A percentile compares a stretch with the other conserved stretches of the same genome.
phyloP scores from a whole-genome alignment of 2,329 filamentous ascomycete genomes.

The Hypoxylon sp. region DNA sequence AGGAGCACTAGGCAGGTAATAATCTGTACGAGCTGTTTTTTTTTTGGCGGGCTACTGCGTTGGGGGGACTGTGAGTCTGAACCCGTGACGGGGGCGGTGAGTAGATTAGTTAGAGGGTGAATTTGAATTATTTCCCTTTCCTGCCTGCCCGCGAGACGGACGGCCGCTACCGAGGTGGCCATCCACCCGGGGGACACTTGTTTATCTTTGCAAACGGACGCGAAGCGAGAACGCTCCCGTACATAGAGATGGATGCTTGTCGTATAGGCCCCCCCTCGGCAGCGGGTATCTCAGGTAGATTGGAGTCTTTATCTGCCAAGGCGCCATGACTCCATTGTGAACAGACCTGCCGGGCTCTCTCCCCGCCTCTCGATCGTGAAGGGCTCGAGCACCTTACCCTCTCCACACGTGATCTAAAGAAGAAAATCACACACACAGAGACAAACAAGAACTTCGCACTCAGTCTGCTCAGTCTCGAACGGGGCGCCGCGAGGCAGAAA shows the following conservation, averaged over 20 bases:
- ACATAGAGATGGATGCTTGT: conserved; percentile 6
- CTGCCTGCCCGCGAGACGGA: conserved; percentile 39
- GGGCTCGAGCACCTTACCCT: conserved; percentile 18
- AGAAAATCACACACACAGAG: not conserved
- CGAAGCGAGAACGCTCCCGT: conserved; percentile 10
- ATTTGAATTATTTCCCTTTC: conserved; percentile 2
- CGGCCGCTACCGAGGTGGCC: conserved; percentile 42
- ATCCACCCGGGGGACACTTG: conserved; percentile 26
- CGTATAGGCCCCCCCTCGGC: conserved; percentile 7
- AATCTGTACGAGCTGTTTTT: conserved; percentile 6
- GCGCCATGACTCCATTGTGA: conserved; percentile 21
- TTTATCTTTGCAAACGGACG: conserved; percentile 34
- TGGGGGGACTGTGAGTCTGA: conserved; percentile 10
- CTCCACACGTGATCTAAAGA: conserved; percentile 15
- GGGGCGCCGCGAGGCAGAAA: conserved; percentile 26
- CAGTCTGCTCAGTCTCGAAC: conserved; percentile 19
- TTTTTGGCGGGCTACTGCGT: conserved; percentile 12
- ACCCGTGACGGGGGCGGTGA: conserved; percentile 32
- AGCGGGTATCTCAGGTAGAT: conserved; percentile 22
- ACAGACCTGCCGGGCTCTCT: not conserved
- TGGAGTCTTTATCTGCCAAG: conserved; percentile 30
- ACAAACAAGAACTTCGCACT: conserved; percentile 7
- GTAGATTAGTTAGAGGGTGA: conserved; percentile 1
- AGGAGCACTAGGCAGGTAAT: conserved; percentile 12
- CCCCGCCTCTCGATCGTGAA: conserved; percentile 18